A percentile compares a stretch with the other conserved stretches of the same genome.
These are phyloP conservation scores for Medicago lupulina DNA, from an alignment of 306 rosid species.

Conservation along the genomic window DNA sequence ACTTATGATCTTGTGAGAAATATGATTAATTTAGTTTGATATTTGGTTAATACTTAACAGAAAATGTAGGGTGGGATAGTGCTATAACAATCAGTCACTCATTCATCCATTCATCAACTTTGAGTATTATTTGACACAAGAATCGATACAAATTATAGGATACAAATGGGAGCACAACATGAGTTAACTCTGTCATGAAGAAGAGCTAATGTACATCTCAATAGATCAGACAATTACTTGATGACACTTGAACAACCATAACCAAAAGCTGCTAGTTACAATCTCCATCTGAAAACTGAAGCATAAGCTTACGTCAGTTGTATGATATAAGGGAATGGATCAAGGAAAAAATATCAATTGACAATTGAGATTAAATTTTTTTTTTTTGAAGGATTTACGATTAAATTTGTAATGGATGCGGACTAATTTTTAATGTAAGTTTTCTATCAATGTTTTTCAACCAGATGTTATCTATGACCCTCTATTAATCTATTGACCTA, in stretches of 20 bases:
- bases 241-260: conserved; percentile 32
- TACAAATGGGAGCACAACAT: conserved; percentile 29
- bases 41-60: not conserved
- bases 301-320: conserved; percentile 9
- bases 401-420: not conserved
- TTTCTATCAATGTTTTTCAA: not conserved
- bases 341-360: conserved; percentile 24
- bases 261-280: conserved; percentile 13
- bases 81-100: conserved; percentile 5
- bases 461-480: conserved; percentile 11
- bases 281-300: conserved; percentile 37
- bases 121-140: not conserved
- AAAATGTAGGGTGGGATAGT: not conserved
- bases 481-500: not conserved
- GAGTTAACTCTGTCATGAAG: conserved; percentile 17
- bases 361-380: not conserved
- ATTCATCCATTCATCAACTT: not conserved
- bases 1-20: not conserved
- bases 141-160: conserved; percentile 1
- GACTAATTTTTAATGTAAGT: conserved; percentile 1
- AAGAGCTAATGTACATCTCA: conserved; percentile 12
- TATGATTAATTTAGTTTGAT: not conserved
- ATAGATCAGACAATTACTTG: conserved; percentile 22
- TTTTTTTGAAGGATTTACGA: not conserved
- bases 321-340: not conserved